Evolutionary conservation across 176 grass and related monocot species (phyloP), one percentile per base, ranked within the genome.

Genomic region (Oryza punctata): DNA sequence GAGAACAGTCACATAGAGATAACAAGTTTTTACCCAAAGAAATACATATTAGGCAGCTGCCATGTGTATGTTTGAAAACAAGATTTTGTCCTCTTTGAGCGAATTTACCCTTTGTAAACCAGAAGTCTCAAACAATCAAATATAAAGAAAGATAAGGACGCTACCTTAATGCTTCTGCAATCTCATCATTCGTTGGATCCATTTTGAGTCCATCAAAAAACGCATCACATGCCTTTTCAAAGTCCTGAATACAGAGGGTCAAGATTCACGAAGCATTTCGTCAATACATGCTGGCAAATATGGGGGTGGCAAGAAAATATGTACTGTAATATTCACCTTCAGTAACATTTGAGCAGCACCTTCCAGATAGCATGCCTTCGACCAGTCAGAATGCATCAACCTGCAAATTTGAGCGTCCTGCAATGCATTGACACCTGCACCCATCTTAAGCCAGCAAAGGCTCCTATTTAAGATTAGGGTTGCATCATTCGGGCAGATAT

Each of bases 271-370:
- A 38, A 38, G 37, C 37, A 38, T 38, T 69, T 14, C 32, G 19
- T 69, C 67, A 21, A 52, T 52, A 52, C 7, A 52, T 52, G 49
- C 49, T 52, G 49, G 15, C 49, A 52, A 52, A 52, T 52, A 18
- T 3, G 7, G 49, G 49, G 16, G 15, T 52, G 12, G 44, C 4
- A 8, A 52, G 4, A 52, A 18, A 52, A 4, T 52, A 52, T 46
- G 3, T 38, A 38, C 37, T 52, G 16, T 6, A 10, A 52, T 18
- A 45, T 40, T 67, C 32, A 88, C 86, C 80, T 86, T 82, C 14
- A 92, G 75, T 70, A 91, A 81, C 76, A 84, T 86, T 33, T 3
- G 76, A 82, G 86, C 86, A 82, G 90, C 61, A 5, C 86, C 90
- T 63, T 78, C 27, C 47, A 27, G 73, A 28, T 83, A 92, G 72